phyloP scores from a whole-genome alignment of 176 grass and related monocot species.

The Musa troglodytarum region DNA sequence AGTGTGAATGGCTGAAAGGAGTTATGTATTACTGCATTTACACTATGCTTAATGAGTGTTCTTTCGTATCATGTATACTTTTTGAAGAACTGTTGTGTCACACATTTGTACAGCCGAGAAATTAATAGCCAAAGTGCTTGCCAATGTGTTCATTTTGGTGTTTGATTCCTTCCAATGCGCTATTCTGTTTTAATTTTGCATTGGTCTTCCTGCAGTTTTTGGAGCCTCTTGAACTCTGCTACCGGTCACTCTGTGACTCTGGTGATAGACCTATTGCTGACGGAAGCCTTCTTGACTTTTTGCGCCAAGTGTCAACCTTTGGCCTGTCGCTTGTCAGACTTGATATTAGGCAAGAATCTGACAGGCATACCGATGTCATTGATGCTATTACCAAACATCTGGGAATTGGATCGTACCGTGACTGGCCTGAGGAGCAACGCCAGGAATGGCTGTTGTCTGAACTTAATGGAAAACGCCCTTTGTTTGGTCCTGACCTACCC shows the following conservation, averaged over 20 bases:
- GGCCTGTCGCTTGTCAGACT: constrained; percentile 84
- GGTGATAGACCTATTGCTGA: constrained; percentile 80
- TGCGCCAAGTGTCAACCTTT: constrained; percentile 91
- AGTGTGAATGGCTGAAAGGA: too few relatives aligned
- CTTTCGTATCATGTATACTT: too few relatives aligned
- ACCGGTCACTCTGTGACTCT: constrained; percentile 73
- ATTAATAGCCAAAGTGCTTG: too few relatives aligned
- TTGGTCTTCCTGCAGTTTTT: constrained; percentile 36
- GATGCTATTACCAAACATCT: constrained; percentile 32
- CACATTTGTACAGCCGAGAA: too few relatives aligned
- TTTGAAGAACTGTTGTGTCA: too few relatives aligned
- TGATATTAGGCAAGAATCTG: constrained; percentile 97
- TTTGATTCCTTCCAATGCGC: background rate
- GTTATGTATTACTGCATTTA: too few relatives aligned
- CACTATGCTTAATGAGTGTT: too few relatives aligned
- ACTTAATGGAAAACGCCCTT: constrained; percentile 33
- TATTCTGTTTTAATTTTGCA: constrained; percentile 14
- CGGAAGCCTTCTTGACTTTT: constrained; percentile 88
- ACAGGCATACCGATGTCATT: constrained; percentile 46
- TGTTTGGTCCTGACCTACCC: constrained; percentile 27
- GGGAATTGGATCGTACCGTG: constrained; percentile 31
- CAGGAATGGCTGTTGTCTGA: constrained; percentile 31
- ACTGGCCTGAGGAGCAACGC: constrained; percentile 30
- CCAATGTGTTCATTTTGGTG: background rate
- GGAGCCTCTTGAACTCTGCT: constrained; percentile 92